These are phyloP conservation scores for Neurospora terricola DNA, from an alignment of 495 filamentous ascomycete species.

Conservation along the genomic window DNA sequence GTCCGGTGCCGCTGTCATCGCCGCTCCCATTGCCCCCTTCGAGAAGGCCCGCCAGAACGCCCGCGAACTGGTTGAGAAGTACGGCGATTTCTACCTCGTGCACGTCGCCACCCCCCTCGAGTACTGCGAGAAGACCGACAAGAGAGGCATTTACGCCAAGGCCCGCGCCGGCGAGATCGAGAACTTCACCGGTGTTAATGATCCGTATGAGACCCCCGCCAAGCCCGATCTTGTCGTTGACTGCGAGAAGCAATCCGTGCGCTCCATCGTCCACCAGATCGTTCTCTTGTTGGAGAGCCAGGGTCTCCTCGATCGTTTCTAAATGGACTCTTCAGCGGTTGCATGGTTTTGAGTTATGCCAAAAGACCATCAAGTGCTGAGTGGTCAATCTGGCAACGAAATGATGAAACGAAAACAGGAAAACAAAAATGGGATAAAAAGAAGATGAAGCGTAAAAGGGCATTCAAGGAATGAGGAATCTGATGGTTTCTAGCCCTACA, in stretches of 20 bases:
- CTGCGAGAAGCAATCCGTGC: constrained; percentile 71
- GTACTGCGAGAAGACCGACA: constrained; percentile 90
- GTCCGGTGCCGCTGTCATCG: constrained; percentile 90
- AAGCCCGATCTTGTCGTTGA: constrained; percentile 84
- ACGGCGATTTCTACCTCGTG: constrained; percentile 84
- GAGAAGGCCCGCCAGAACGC: constrained; percentile 65
- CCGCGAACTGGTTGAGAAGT: constrained; percentile 73
- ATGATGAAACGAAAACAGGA: not conserved
- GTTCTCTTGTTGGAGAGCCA: constrained; percentile 82
- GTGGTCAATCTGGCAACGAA: not conserved
- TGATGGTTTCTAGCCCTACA: not conserved
- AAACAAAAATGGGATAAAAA: not conserved
- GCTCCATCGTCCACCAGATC: constrained; percentile 95
- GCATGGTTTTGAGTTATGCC: not conserved
- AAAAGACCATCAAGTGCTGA: not conserved
- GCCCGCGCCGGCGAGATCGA: constrained; percentile 88
- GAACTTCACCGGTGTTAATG: constrained; percentile 97
- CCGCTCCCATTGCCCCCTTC: constrained; percentile 94
- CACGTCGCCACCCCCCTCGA: constrained; percentile 91
- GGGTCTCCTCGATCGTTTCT: constrained; percentile 63
- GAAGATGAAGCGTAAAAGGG: not conserved
- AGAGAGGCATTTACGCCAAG: constrained; percentile 77
- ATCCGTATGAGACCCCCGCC: constrained; percentile 80
- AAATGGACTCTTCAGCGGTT: constrained; percentile 2
- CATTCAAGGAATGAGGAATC: not conserved